Conservation (phyloP, 2,329 filamentous ascomycete genomes). For the Ambrosiella beaveri region DNA sequence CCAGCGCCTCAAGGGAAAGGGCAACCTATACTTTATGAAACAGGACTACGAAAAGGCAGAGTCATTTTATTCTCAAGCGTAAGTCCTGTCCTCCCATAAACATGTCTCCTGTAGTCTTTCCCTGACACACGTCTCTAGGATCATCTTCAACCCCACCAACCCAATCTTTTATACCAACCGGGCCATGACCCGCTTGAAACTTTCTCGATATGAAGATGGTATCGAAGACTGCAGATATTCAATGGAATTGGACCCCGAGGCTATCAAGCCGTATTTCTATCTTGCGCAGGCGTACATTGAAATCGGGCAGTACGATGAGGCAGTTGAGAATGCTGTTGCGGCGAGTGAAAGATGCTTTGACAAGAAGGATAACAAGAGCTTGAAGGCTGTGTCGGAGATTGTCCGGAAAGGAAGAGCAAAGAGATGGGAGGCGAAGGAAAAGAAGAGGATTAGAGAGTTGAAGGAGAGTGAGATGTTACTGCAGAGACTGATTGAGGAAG, state of each 20-base stretch:
- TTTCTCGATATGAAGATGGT: conserved; percentile 55
- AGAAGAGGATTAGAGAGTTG: conserved; percentile 44
- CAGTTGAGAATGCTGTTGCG: conserved; percentile 51
- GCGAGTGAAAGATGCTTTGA: conserved; percentile 57
- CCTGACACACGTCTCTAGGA: conserved; percentile 28
- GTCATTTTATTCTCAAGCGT: conserved; percentile 55
- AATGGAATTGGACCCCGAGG: conserved; percentile 46
- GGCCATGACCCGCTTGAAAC: conserved; percentile 62
- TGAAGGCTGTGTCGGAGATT: conserved; percentile 52
- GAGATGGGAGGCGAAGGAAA: conserved; percentile 52
- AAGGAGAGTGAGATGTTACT: conserved; percentile 25
- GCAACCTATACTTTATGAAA: conserved; percentile 47
- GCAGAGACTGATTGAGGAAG: conserved; percentile 22
- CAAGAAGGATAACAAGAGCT: conserved; percentile 42
- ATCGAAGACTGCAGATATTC: conserved; percentile 63
- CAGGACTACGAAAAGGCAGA: conserved; percentile 52
- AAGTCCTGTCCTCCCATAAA: conserved; percentile 18
- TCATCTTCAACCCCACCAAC: conserved; percentile 62
- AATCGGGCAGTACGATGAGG: conserved; percentile 34
- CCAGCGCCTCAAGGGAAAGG: conserved; percentile 34
- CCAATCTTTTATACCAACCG: conserved; percentile 77
- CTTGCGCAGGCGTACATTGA: conserved; percentile 70
- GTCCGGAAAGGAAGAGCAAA: conserved; percentile 72
- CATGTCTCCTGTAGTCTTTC: not conserved
- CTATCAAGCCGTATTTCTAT: conserved; percentile 72